Conservation (phyloP, 192 early-diverging fungal species). For the Paraglomus occultum region DNA sequence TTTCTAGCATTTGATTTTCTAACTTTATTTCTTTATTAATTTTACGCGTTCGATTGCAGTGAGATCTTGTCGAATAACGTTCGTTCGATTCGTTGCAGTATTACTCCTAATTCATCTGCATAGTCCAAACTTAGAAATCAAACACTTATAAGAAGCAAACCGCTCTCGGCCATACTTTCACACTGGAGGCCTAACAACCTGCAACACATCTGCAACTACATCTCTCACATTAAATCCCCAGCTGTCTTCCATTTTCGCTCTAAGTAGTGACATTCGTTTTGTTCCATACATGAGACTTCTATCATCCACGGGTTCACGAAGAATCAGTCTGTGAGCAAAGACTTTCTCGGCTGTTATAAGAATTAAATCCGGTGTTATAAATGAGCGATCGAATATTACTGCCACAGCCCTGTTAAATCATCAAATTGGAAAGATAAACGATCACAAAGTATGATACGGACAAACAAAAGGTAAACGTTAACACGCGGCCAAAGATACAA, state of each 20-base stretch:
- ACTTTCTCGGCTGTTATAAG: slow-evolving; percentile 57
- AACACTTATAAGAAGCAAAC: no score
- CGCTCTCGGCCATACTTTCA: not conserved
- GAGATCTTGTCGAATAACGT: no score
- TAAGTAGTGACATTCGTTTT: not conserved
- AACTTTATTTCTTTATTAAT: no score
- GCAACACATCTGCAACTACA: slow-evolving; percentile 25
- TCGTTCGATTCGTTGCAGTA: no score
- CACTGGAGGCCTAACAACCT: slow-evolving; percentile 17
- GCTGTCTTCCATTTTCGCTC: not conserved
- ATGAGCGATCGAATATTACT: slow-evolving; percentile 48
- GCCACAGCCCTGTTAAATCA: slow-evolving; percentile 41
- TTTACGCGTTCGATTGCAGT: no score
- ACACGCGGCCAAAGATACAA: not conserved
- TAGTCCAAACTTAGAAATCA: no score
- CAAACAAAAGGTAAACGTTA: not conserved
- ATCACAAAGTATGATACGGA: not conserved
- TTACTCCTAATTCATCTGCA: no score
- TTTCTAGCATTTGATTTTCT: no score
- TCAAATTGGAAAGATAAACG: not conserved
- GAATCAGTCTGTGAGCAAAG: slow-evolving; percentile 49
- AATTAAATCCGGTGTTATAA: slow-evolving; percentile 53
- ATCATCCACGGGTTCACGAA: slow-evolving; percentile 21
- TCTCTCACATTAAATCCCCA: not conserved
- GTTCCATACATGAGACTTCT: slow-evolving; percentile 29